Evolutionary conservation across 208 protist genomes (phyloP).

Genomic region (Leishmania braziliensis): DNA sequence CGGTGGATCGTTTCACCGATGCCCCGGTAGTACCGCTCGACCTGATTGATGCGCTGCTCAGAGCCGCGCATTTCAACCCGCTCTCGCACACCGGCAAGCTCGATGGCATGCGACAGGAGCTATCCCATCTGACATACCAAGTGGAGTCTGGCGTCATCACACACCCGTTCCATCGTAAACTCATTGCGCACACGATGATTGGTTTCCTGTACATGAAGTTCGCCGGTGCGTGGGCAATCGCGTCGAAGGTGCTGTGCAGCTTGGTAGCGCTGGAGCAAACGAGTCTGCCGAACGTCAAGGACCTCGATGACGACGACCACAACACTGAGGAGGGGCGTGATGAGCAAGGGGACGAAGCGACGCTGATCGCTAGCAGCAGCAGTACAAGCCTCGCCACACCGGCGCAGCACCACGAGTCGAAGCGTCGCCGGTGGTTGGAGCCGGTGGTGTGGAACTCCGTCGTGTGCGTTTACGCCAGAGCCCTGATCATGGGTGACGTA

Average conservation of each 20-base stretch:
- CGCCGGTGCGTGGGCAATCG: constrained; percentile 70
- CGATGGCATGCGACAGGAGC: constrained; percentile 64
- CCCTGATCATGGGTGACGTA: constrained; percentile 79
- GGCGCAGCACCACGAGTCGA: neutral
- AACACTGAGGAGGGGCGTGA: neutral
- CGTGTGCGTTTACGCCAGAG: constrained; percentile 63
- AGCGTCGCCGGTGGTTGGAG: constrained; percentile 25
- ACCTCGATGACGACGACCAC: neutral
- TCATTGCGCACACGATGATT: constrained; percentile 77
- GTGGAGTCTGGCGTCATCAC: constrained; percentile 54
- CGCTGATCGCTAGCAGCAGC: neutral
- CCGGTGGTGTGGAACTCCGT: constrained; percentile 78
- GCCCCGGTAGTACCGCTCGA: constrained; percentile 23
- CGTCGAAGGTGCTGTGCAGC: constrained; percentile 54
- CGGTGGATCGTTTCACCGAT: constrained; percentile 22
- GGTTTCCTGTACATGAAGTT: constrained; percentile 86
- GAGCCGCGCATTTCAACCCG: constrained; percentile 72
- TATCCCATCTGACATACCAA: constrained; percentile 65
- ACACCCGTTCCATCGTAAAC: constrained; percentile 53
- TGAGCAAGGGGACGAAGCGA: constrained; percentile 6
- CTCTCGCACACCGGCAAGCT: constrained; percentile 68
- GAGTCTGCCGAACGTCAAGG: neutral
- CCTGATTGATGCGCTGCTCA: constrained; percentile 39
- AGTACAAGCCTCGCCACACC: neutral
- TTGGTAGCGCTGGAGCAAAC: constrained; percentile 71